phyloP scores from a whole-genome alignment of 2,329 filamentous ascomycete genomes.

The Leptodontidium sp. region DNA sequence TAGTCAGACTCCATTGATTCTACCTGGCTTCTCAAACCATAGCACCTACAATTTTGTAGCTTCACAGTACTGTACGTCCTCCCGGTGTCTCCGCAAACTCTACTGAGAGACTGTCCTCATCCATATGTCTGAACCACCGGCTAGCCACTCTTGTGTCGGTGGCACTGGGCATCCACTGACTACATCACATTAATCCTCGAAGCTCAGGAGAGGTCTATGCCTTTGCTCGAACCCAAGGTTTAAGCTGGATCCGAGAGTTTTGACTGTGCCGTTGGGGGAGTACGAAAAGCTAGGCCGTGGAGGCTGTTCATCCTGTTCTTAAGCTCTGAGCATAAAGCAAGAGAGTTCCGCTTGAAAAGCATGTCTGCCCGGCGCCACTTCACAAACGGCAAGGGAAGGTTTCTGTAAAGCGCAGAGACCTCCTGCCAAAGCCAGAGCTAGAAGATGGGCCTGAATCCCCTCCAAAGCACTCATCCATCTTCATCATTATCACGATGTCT shows the following conservation, averaged over 20 bases:
- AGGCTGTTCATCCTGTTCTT: neutral
- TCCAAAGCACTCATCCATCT: neutral
- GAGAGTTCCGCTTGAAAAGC: neutral
- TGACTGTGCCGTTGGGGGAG: neutral
- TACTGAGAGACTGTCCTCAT: neutral
- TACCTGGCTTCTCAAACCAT: neutral
- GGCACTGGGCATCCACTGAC: neutral
- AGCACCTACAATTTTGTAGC: too few relatives aligned
- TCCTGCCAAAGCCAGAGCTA: neutral
- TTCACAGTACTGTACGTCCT: neutral
- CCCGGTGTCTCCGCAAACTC: neutral
- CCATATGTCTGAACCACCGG: neutral
- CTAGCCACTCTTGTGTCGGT: neutral
- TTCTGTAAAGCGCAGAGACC: too few relatives aligned
- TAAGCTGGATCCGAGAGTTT: neutral
- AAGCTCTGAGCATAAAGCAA: neutral
- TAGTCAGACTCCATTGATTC: neutral
- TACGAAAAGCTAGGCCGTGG: neutral
- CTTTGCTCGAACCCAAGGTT: neutral
- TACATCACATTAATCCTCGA: neutral
- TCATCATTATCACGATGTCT: conserved; percentile 1
- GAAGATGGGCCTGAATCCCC: neutral
- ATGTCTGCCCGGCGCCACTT: neutral
- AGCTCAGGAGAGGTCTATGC: neutral
- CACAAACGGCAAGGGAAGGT: neutral